These are phyloP conservation scores for Fusarium albidum DNA, from an alignment of 2,329 filamentous ascomycete species.

Conservation along the genomic window DNA sequence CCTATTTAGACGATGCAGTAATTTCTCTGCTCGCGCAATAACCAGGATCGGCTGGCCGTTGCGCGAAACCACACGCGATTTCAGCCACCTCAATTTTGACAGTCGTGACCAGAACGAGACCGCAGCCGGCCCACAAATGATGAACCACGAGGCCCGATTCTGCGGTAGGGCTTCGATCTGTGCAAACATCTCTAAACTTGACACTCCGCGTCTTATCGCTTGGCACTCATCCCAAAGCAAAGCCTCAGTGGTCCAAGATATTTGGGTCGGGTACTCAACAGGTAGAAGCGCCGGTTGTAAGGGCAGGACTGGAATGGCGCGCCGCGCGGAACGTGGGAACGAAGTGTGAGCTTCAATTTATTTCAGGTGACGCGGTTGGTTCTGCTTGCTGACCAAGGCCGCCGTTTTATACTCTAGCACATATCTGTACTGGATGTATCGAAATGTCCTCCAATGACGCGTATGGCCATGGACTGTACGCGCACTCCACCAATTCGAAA, in stretches of 20 bases:
- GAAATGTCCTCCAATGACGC: conserved; percentile 10
- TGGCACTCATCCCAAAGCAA: conserved; percentile 14
- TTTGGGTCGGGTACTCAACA: conserved; percentile 25
- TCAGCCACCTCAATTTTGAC: conserved; percentile 15
- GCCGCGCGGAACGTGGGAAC: conserved; percentile 12
- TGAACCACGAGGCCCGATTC: conserved; percentile 20
- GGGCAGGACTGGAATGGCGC: conserved; percentile 8
- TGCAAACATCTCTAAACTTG: conserved; percentile 13
- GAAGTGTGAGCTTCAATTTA: conserved; percentile 19
- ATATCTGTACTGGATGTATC: conserved; percentile 1
- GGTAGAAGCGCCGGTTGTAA: conserved; percentile 28
- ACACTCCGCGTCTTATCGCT: conserved; percentile 9
- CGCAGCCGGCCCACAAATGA: conserved; percentile 5
- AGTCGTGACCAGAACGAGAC: background rate
- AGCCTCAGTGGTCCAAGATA: conserved; percentile 17
- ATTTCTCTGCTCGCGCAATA: background rate
- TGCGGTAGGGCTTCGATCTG: conserved; percentile 14
- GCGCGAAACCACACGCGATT: background rate
- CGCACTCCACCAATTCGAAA: conserved; percentile 24
- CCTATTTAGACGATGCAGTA: conserved; percentile 1
- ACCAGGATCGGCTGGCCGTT: conserved; percentile 1
- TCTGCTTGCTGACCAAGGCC: conserved; percentile 2
- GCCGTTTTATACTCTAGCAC: too few species aligned
- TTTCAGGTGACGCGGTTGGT: conserved; percentile 20
- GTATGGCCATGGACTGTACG: background rate